Conservation (phyloP, 2,329 filamentous ascomycete genomes). For the Penicillium sp. region DNA sequence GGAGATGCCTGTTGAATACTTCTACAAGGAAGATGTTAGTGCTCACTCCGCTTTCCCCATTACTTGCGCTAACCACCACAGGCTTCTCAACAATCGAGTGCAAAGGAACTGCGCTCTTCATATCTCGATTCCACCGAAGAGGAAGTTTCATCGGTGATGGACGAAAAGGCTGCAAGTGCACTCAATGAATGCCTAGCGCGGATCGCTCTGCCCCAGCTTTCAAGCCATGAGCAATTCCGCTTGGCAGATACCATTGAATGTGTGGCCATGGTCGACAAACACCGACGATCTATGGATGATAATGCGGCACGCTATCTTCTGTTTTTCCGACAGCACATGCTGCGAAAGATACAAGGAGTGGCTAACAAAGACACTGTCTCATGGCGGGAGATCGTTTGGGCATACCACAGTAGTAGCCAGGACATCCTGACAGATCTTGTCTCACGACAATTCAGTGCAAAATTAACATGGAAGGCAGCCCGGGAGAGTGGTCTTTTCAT, state of each 20-base stretch:
- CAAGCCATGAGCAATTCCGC: slow-evolving; percentile 82
- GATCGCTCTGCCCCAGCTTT: slow-evolving; percentile 75
- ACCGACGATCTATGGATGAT: slow-evolving; percentile 84
- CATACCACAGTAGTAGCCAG: slow-evolving; percentile 61
- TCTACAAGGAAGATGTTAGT: slow-evolving; percentile 50
- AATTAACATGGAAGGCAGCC: slow-evolving; percentile 81
- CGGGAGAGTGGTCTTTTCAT: slow-evolving; percentile 88
- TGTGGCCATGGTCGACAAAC: slow-evolving; percentile 78
- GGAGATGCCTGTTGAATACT: slow-evolving; percentile 55
- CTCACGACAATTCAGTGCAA: slow-evolving; percentile 74
- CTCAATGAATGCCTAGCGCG: slow-evolving; percentile 78
- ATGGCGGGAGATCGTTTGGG: slow-evolving; percentile 55
- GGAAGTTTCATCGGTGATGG: slow-evolving; percentile 63
- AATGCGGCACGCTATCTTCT: slow-evolving; percentile 86
- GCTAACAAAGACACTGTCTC: slow-evolving; percentile 61
- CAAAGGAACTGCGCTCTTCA: slow-evolving; percentile 53
- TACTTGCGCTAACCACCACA: slow-evolving; percentile 25
- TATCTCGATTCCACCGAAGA: slow-evolving; percentile 56
- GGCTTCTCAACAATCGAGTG: slow-evolving; percentile 43
- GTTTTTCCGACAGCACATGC: slow-evolving; percentile 79
- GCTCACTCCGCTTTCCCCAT: neutral
- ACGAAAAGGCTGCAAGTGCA: slow-evolving; percentile 67
- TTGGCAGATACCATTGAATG: slow-evolving; percentile 84
- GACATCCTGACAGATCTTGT: slow-evolving; percentile 88
- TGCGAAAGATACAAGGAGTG: slow-evolving; percentile 66